Base-by-base conservation (phyloP, 768 basidiomycete species). In the Sarcodon sp. region DNA sequence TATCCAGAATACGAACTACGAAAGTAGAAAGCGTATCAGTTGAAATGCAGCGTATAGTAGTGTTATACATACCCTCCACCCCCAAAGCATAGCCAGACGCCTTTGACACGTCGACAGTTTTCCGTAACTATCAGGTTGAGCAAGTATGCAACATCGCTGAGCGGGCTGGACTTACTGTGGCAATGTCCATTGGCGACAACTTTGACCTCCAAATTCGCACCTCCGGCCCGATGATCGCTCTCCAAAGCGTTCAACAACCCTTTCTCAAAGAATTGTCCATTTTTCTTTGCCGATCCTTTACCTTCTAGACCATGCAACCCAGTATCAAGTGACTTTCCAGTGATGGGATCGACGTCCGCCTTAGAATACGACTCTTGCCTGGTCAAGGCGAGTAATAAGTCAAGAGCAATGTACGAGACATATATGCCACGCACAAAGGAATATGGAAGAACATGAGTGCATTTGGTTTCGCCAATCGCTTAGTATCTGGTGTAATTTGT, bases 361-460 rank as follows among this genome's bases (percentile, higher is more conserved):
- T 67, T 67, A 1, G 61, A 58, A 59, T 87, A 93, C 1, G 88
- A 72, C 63, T 93, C 89, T 37, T 33, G 44, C 33, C 6, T 39
- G 45, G 7, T 7, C 11, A 43, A 12, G 21, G 21, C 21, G 21
- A 27, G 21, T 27, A 35, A 8, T 35, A 21, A 38, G 48, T 34
- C 41, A 44, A 49, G 50, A 43, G 35, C 11, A 34, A 18, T 32
- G 27, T 31, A 10, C 47, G 35, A 7, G 31, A 52, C 46, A 31
- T 21, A 10, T 39, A 41, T 41, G 13, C 44, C 3, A 69, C 82
- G 16, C 59, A 88, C 83, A 97, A 59, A 46, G 94, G 94, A 43
- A 99, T 98, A 55, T 98, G 94, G 80, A 96, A 97, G 67, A 94
- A 96, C 85, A 90, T 87, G 55, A 98, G 63, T 0, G 90, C 94